Evolutionary conservation across 192 early-diverging fungal species (phyloP).

Genomic region (Backusella circina): DNA sequence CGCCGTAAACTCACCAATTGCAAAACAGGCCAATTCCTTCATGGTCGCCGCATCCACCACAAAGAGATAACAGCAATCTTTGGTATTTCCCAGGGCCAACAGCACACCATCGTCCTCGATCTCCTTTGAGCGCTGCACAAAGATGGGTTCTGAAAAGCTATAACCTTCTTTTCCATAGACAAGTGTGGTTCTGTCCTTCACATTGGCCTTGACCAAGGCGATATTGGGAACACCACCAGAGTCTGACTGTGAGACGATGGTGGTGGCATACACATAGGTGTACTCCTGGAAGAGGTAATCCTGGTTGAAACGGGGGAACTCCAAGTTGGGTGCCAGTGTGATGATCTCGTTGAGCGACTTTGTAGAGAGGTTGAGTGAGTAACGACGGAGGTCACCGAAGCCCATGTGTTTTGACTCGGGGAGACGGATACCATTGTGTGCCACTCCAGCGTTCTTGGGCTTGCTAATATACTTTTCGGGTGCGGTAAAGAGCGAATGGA

Average conservation of each 20-base stretch:
- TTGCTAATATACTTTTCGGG: not conserved
- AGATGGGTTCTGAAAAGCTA: slow-evolving; percentile 44
- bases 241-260: not conserved
- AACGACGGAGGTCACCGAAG: slow-evolving; percentile 9
- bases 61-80: slow-evolving; percentile 37
- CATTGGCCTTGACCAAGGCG: not conserved
- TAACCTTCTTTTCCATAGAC: not conserved
- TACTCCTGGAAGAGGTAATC: not conserved
- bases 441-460: not conserved
- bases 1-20: slow-evolving; percentile 22
- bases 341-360: not conserved
- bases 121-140: slow-evolving; percentile 45
- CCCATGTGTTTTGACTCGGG: not conserved
- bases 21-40: slow-evolving; percentile 45
- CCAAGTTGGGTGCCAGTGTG: not conserved
- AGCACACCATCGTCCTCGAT: slow-evolving; percentile 58
- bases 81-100: slow-evolving; percentile 36
- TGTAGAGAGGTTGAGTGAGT: not conserved
- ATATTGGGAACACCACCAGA: not conserved
- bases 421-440: not conserved
- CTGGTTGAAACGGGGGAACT: slow-evolving; percentile 5
- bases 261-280: not conserved
- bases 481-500: not conserved
- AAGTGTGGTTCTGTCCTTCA: not conserved
- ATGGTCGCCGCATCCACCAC: slow-evolving; percentile 46